Evolutionary conservation across 2,329 filamentous ascomycete species (phyloP).

Genomic region (Eurotiales sp.): DNA sequence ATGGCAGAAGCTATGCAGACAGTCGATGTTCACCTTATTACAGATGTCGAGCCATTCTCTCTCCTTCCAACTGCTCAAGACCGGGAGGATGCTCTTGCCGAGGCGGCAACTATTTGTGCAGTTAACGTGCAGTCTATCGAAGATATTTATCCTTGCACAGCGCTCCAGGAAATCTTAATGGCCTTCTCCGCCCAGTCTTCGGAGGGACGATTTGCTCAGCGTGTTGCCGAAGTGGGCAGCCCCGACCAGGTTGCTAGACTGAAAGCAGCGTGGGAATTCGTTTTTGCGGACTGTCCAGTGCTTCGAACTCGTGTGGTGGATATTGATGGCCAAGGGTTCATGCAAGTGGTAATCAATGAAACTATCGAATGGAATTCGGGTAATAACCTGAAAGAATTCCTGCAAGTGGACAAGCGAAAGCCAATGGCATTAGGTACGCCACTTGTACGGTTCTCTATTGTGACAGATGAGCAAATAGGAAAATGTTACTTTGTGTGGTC

Average conservation of each 20-base stretch:
- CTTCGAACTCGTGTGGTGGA: conserved; percentile 38
- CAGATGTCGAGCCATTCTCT: background rate
- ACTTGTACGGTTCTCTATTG: conserved; percentile 12
- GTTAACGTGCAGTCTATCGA: too few relatives aligned
- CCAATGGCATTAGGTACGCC: conserved; percentile 7
- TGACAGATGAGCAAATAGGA: background rate
- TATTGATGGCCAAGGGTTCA: conserved; percentile 9
- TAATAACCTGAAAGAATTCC: conserved; percentile 11
- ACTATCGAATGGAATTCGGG: conserved; percentile 19
- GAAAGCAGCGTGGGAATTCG: conserved; percentile 33
- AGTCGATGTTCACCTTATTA: background rate
- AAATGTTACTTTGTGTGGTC: conserved; percentile 35
- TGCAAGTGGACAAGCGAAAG: conserved; percentile 5
- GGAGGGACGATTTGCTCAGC: conserved; percentile 34
- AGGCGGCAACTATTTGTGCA: background rate
- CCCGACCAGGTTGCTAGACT: conserved; percentile 28
- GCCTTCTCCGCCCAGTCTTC: conserved; percentile 31
- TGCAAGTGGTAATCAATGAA: conserved; percentile 12
- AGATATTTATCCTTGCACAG: background rate
- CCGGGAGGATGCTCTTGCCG: too few relatives aligned
- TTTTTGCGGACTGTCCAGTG: conserved; percentile 33
- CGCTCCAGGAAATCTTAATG: conserved; percentile 37
- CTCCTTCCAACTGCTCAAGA: background rate
- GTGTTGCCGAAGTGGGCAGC: conserved; percentile 23
- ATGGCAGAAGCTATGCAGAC: background rate